phyloP scores from a whole-genome alignment of 768 basidiomycete species.

The Mrakia gelida region DNA sequence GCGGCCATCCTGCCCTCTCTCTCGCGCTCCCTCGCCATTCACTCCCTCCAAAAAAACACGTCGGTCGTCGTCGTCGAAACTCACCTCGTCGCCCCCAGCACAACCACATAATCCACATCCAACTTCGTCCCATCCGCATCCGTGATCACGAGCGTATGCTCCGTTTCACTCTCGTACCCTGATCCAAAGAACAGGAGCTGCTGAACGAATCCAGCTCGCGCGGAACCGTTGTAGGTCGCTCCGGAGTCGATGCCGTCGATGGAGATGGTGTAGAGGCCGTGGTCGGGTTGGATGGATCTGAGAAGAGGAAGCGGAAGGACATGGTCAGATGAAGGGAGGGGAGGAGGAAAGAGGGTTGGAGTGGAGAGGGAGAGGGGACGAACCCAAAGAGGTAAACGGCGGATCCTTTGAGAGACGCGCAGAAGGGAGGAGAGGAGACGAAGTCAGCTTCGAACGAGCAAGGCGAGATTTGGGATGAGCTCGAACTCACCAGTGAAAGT shows the following conservation, averaged over 20 bases:
- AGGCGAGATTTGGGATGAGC: neutral
- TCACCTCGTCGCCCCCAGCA: conserved; percentile 16
- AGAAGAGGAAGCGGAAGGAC: neutral
- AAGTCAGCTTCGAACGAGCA: neutral
- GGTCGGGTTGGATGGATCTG: conserved; percentile 30
- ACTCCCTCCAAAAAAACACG: no score
- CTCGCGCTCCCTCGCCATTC: no score
- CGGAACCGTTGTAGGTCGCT: conserved; percentile 14
- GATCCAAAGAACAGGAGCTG: conserved; percentile 29
- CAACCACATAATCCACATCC: conserved; percentile 27
- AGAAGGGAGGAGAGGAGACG: neutral
- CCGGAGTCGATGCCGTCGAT: conserved; percentile 15
- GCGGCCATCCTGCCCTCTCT: no score
- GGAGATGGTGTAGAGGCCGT: conserved; percentile 26
- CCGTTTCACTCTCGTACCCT: neutral
- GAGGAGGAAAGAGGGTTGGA: no score
- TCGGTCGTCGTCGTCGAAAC: no score
- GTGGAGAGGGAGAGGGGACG: neutral
- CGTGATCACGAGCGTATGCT: conserved; percentile 17
- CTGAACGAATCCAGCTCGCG: conserved; percentile 19
- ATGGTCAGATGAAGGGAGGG: neutral
- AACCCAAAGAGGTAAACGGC: conserved; percentile 28
- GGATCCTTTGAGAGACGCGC: neutral
- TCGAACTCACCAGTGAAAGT: conserved; percentile 20
- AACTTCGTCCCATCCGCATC: conserved; percentile 30